These are phyloP conservation scores for Syzygium jambos DNA, from an alignment of 345 rosid genomes.

Conservation along the genomic window DNA sequence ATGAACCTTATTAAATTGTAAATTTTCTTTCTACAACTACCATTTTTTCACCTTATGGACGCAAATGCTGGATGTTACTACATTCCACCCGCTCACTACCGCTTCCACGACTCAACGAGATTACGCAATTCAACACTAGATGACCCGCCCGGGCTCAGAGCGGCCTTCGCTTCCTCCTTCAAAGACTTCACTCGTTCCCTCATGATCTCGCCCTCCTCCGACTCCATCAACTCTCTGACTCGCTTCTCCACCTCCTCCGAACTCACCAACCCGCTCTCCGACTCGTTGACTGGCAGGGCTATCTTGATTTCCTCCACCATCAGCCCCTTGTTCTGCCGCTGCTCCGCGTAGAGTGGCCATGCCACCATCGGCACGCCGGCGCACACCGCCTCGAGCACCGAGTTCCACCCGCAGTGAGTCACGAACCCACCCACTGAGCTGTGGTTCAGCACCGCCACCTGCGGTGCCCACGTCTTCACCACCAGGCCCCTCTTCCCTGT, in stretches of 20 bases:
- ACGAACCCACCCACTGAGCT: constrained; percentile 48
- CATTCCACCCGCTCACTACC: not conserved
- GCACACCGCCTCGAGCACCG: constrained; percentile 42
- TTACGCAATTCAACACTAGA: constrained; percentile 6
- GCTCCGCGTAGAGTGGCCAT: constrained; percentile 51
- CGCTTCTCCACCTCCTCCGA: constrained; percentile 23
- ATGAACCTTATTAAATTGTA: not conserved
- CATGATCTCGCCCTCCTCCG: constrained; percentile 6
- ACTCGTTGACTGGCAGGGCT: constrained; percentile 9
- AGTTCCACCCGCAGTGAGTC: constrained; percentile 75
- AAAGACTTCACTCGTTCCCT: constrained; percentile 4
- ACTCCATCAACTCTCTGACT: constrained; percentile 24
- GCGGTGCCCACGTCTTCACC: constrained; percentile 57
- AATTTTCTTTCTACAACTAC: not conserved
- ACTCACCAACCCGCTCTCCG: constrained; percentile 17
- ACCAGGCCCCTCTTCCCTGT: constrained; percentile 35
- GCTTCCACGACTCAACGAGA: constrained; percentile 6
- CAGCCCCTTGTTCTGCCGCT: constrained; percentile 13
- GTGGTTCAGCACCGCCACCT: constrained; percentile 40
- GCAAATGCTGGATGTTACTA: not conserved
- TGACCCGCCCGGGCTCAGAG: constrained; percentile 10
- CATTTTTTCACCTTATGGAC: not conserved
- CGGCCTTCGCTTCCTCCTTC: constrained; percentile 7
- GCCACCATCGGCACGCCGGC: constrained; percentile 50
- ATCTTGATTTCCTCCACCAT: constrained; percentile 27